Evolutionary conservation across 257 asterid species (phyloP), one percentile per base, ranked within the genome.

Genomic region (Nicotiana benthamiana): DNA sequence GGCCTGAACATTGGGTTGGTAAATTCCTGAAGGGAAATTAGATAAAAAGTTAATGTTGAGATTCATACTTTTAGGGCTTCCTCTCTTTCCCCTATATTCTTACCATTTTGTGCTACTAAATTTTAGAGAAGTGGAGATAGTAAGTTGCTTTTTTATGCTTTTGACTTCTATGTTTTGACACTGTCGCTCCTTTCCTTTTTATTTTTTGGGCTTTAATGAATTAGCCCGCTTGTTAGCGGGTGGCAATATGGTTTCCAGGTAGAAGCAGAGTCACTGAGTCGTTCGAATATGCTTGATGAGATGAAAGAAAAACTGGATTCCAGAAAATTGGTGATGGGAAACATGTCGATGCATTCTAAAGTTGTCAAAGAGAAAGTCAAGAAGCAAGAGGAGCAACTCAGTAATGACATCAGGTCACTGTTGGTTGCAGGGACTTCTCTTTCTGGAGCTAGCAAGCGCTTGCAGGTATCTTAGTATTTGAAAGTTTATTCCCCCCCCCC

Each of bases 321-420:
- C 80, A 95, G 93, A 80, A 91, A 95, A 86, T 90, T 93, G 90
- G 90, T 92, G 84, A 95, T 95, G 98, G 98, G 97, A 79, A 95
- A 92, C 90, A 93, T 85, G 97, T 89, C 92, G 10, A 91, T 95
- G 98, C 91, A 86, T 65, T 93, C 99, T 20, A 93, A 93, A 88
- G 96, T 95, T 79, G 84, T 86, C 5, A 89, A 89, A 89, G 98
- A 93, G 84, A 91, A 91, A 85, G 93, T 89, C 20, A 91, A 90
- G 83, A 93, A 87, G 89, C 98, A 90, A 84, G 99, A 95, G 88
- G 97, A 93, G 80, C 93, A 88, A 82, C 99, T 95, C 75, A 87
- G 93, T 86, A 80, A 89, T 79, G 91, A 93, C 83, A 92, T 95
- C 83, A 86, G 93, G 85, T 92, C 94, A 72, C 85, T 95, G 79